Evolutionary conservation across 2,329 filamentous ascomycete genomes (phyloP), one percentile per base, ranked within the genome.

Genomic region (Albifimbria verrucaria): DNA sequence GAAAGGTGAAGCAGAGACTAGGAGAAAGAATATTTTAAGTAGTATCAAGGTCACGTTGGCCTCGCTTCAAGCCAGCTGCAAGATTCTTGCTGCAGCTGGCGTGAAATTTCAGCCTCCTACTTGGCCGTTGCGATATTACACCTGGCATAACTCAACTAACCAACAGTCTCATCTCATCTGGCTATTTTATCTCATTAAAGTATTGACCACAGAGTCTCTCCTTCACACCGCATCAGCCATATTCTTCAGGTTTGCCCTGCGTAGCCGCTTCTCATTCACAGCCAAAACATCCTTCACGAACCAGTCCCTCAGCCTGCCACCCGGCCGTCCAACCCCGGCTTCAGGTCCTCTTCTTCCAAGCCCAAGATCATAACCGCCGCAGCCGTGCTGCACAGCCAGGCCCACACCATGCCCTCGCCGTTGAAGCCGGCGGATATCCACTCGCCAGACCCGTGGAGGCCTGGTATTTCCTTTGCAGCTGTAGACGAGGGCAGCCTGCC

Each of bases 361-460:
- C 73, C 74, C 1, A 73, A 57, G 9, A 81, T 62, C 75, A 79
- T 78, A 3, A 75, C 56, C 1, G 68, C 78, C 49, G 78, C 42
- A 0, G 77, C 78, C 11, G 70, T 72, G 1, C 78, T 79, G 44
- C 72, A 77, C 15, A 79, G 69, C 78, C 78, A 82, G 3, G 77
- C 74, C 69, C 73, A 78, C 2, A 76, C 75, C 77, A 82, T 81
- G 4, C 79, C 79, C 43, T 81, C 75, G 15, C 78, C 78, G 43
- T 67, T 72, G 59, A 76, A 82, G 1, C 77, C 79, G 1, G 75
- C 78, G 2, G 75, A 69, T n/a, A 81, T 69, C 77, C 77, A 82
- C 59, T 82, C 77, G 2, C 74, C 73, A 0, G 64, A 56, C 0
- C 48, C 52, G 4, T 52, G 53, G 1, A 51, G 57, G 7, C 26